Evolutionary conservation across 768 basidiomycete genomes (phyloP), one percentile per base, ranked within the genome.

Genomic region (Agaricus blazei): DNA sequence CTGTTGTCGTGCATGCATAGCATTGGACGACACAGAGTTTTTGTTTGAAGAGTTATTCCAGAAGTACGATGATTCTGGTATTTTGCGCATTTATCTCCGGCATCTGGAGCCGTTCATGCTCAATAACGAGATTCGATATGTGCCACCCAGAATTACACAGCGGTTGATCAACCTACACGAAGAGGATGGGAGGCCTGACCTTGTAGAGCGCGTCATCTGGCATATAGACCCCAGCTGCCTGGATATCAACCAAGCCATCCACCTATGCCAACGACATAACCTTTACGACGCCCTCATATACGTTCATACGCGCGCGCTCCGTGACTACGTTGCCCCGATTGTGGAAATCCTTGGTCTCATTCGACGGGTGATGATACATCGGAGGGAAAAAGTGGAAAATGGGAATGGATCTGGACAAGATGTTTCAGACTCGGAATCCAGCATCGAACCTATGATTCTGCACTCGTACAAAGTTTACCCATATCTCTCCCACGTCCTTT

Each of bases 241-340:
- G 57, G 97, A 99, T 65, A 85, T 98, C 70, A 90, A 98, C 64
- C 96, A 98, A 70, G 88, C 88, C 4, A 88, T 98, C 60, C 78
- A 69, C 26, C 77, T 99, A 4, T 99, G 97, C 64, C 88, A 93
- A 67, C 78, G 71, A 55, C 81, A 93, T 64, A 79, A 79, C 27
- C 81, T 98, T 4, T 97, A 93, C 72, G 96, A 98, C 63, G 94
- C 96, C 0, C 80, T 98, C 56, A 87, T 96, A 55, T 95, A 97
- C 67, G 86, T 98, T 37, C 96, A 95, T 68, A 96, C 88, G 9
- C 82, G 87, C 45, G 92, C 94, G 3, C 70, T 99, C 61, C 78
- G 75, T 58, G 97, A 99, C 66, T 97, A 88, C 57, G 86, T 94
- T 34, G 83, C 92, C 6, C 96, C 97, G 0, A 72, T 98, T 4